phyloP scores from a whole-genome alignment of 176 grass and related monocot genomes.

The Triticum monococcum region DNA sequence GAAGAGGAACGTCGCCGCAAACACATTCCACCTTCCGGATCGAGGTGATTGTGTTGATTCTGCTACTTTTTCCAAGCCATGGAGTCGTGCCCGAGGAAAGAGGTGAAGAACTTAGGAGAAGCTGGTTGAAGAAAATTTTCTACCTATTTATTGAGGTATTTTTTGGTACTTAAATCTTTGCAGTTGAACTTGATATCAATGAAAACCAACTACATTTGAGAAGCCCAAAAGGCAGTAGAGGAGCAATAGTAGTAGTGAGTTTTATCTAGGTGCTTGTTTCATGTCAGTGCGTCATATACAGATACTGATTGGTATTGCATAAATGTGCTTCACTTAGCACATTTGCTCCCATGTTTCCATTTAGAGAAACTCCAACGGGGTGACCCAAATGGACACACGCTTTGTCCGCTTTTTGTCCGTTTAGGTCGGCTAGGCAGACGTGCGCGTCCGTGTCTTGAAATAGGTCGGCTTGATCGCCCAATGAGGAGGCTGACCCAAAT shows the following conservation, averaged over 20 bases:
- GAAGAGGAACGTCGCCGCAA: background rate
- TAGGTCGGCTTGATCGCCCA: too few species aligned
- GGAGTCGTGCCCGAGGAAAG: too few species aligned
- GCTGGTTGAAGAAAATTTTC: constrained; percentile 72
- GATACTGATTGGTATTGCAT: background rate
- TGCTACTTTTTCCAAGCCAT: constrained; percentile 19
- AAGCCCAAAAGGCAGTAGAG: background rate
- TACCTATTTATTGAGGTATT: constrained; percentile 72
- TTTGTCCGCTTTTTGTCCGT: too few species aligned
- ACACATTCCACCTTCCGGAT: background rate
- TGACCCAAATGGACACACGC: too few species aligned
- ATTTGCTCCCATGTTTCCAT: background rate
- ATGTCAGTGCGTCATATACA: background rate
- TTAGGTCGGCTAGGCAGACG: too few species aligned
- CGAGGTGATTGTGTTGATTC: background rate
- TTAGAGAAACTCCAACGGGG: too few species aligned
- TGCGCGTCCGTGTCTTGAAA: too few species aligned
- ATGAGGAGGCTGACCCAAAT: too few species aligned
- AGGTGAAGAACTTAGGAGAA: constrained; percentile 54
- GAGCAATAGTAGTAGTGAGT: background rate
- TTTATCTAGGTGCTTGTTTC: background rate
- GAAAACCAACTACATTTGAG: background rate
- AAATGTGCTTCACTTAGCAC: background rate
- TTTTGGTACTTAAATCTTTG: background rate
- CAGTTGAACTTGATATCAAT: background rate